phyloP scores from a whole-genome alignment of 192 early-diverging fungal genomes.

The Podila horticola region DNA sequence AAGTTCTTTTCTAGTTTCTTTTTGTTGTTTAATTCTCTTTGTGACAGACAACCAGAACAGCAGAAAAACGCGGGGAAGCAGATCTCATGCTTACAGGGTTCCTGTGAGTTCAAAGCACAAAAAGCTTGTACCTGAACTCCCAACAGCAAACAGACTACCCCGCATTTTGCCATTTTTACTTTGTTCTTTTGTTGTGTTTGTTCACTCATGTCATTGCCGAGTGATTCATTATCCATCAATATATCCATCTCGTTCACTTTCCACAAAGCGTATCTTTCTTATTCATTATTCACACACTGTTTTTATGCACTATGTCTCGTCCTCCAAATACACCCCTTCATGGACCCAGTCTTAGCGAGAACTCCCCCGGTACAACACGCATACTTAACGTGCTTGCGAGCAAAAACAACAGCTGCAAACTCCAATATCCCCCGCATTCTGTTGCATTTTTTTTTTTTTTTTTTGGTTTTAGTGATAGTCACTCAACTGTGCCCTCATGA shows the following conservation, averaged over 20 bases:
- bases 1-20: neutral
- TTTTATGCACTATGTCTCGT: no score
- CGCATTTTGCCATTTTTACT: conserved; percentile 48
- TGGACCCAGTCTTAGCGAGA: conserved; percentile 1
- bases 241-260: no score
- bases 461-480: conserved; percentile 1
- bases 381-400: neutral
- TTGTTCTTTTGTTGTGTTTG: neutral
- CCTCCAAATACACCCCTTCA: no score
- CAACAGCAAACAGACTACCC: conserved; percentile 5
- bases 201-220: no score
- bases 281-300: no score
- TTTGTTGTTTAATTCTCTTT: neutral
- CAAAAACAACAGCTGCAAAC: neutral
- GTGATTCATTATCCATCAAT: no score
- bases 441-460: neutral
- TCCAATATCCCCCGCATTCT: neutral
- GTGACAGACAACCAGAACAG: neutral
- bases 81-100: neutral
- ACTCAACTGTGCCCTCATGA: neutral
- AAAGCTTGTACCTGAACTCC: neutral
- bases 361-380: neutral
- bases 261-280: no score
- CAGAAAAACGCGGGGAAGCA: conserved; percentile 49
- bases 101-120: neutral